A percentile compares a stretch with the other conserved stretches of the same genome.
Evolutionary conservation across 2,329 filamentous ascomycete genomes (phyloP).

Genomic region (Ophiosphaerella herpotricha): DNA sequence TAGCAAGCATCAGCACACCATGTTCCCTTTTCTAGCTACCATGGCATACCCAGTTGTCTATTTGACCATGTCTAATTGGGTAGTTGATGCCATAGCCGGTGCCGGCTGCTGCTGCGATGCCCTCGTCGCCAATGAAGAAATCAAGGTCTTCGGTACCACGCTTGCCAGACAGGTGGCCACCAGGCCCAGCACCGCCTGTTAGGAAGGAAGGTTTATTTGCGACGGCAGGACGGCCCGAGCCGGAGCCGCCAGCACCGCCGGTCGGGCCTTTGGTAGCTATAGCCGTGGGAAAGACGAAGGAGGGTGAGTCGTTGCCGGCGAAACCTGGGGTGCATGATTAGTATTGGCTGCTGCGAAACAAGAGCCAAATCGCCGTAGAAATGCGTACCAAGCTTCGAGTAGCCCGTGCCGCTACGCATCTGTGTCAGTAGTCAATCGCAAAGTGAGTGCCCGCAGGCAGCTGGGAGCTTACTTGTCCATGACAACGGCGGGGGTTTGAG

Average conservation of each 20-base stretch:
- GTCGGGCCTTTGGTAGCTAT: slow-evolving; percentile 89
- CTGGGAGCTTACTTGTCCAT: slow-evolving; percentile 94
- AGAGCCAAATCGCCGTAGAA: neutral
- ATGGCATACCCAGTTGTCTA: slow-evolving; percentile 89
- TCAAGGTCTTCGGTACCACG: slow-evolving; percentile 96
- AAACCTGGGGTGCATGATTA: slow-evolving; percentile 69
- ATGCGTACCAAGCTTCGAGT: slow-evolving; percentile 90
- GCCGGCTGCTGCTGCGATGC: slow-evolving; percentile 78
- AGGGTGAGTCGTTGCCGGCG: slow-evolving; percentile 97
- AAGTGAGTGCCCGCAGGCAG: slow-evolving; percentile 32
- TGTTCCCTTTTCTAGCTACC: neutral
- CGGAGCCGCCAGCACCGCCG: slow-evolving; percentile 73
- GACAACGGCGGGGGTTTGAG: slow-evolving; percentile 99
- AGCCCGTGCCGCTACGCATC: slow-evolving; percentile 87
- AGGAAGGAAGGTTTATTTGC: slow-evolving; percentile 95
- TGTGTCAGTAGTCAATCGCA: slow-evolving; percentile 43
- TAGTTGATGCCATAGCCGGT: slow-evolving; percentile 97
- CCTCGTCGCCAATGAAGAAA: slow-evolving; percentile 98
- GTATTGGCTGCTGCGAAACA: slow-evolving; percentile 12
- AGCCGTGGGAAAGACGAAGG: slow-evolving; percentile 98
- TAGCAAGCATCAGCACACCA: slow-evolving; percentile 45
- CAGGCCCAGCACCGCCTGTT: slow-evolving; percentile 82
- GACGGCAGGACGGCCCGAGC: slow-evolving; percentile 86
- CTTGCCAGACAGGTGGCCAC: slow-evolving; percentile 84
- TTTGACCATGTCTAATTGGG: slow-evolving; percentile 95